Evolutionary conservation across 192 early-diverging fungal species (phyloP), one percentile per base, ranked within the genome.

Genomic region (Coemansia sp.): DNA sequence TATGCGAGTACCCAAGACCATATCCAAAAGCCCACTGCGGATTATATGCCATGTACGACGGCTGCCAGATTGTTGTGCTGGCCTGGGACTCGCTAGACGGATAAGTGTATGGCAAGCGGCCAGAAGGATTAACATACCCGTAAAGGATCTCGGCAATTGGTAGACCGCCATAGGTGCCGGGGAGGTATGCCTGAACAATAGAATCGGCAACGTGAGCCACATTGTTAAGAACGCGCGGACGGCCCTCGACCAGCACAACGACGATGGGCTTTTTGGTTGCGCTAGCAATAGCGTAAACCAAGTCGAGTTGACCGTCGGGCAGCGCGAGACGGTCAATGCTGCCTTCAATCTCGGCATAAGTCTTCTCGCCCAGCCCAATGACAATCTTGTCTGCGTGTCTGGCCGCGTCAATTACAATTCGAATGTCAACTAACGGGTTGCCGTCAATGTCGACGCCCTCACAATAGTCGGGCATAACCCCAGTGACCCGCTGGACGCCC

Each of bases 91-190:
- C 58, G 31, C 73, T 63, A 14, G 71, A 78, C 1, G 85, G 85
- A 39, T 86, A 86, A 1, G 83, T 79, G 59, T 72, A 72, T 0
- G 83, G 85, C 22, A 84, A 40, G 3, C 80, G 76, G 17, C 84
- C 84, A 0, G 83, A 83, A 0, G 84, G 84, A 53, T 80, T 86
- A 40, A 69, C 67, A 17, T 51, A 48, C 10, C 84, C 84, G 27
- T 80, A 82, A 5, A 86, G 47, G 8, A 84, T 56, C 55, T 86
- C 80, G 3, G 79, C 82, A 50, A 84, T 74, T 0, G 84, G 80
- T 25, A 67, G 45, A 17, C 84, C 84, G 29, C 82, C 84, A 65
- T 82, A 86, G 5, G 81, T 74, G 3, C 84, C 84, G 5, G 82
- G 84, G 3, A 86, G 59, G 41, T 84, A 86, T 0, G 81, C 78